Evolutionary conservation across 2,329 filamentous ascomycete genomes (phyloP).

Genomic region (Neofusicoccum umdonicola): DNA sequence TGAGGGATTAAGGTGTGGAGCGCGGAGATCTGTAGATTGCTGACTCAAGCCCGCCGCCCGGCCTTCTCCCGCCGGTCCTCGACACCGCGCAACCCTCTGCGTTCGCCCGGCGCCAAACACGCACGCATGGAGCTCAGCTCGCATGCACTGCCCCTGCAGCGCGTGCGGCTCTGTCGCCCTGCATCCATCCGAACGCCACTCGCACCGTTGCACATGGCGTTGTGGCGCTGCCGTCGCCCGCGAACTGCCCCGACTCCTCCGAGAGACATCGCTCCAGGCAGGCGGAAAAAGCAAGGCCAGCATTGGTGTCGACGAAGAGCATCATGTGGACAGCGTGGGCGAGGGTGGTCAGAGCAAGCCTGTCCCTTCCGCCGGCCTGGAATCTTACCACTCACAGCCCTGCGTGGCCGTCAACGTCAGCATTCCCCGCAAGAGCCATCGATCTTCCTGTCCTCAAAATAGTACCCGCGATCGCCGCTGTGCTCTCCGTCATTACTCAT

Average conservation of each 20-base stretch:
- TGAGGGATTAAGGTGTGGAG: neutral
- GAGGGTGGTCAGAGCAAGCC: conserved; percentile 4
- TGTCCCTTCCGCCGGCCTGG: neutral
- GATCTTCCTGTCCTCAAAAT: neutral
- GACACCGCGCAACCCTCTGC: no score
- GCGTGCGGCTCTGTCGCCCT: neutral
- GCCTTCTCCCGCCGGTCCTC: no score
- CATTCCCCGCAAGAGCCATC: neutral
- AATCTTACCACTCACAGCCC: neutral
- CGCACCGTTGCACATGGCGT: neutral
- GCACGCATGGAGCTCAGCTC: no score
- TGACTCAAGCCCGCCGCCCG: no score
- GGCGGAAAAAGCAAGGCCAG: neutral
- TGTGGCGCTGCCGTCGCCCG: neutral
- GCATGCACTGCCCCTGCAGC: neutral
- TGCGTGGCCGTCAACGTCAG: neutral
- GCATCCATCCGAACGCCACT: neutral
- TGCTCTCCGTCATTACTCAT: neutral
- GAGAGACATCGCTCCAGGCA: neutral
- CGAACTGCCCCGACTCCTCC: neutral
- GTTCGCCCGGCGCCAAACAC: no score
- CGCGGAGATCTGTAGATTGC: no score
- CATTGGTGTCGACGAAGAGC: no score
- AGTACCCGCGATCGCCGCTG: neutral
- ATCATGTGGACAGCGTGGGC: neutral